Base-by-base conservation (phyloP, 129 eudicot genomes). In the Dittrichia graveolens region DNA sequence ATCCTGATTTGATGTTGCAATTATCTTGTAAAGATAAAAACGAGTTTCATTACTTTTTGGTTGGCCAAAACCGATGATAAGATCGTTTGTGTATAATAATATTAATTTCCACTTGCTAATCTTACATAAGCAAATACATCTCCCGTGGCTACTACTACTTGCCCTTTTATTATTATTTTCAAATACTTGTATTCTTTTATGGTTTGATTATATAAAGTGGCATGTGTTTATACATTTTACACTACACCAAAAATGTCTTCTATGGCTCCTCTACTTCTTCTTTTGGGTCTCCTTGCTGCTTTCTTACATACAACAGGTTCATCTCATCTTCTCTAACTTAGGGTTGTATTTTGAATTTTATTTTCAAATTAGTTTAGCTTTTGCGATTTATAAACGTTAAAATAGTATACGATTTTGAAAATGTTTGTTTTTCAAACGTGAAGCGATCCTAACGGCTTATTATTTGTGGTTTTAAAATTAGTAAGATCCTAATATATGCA, bases 211-310 rank as follows among this genome's bases (percentile, higher is more conserved):
- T 77, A 69, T 49, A 77, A 77, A 42, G 56, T 11, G 77, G 49
- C 65, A 41, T 48, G 19, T 49, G 37, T 5, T 39, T 49, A 47
- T 61, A 39, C 52, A 64, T 52, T 9, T 19, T 60, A 42, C 76
- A 77, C 11, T 70, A 61, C 31, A 24, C 65, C 58, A 78, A 68
- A 61, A 9, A 77, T 70, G 81, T 80, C 76, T 75, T 64, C 66
- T 58, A 80, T 74, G 76, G 67, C 63, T 42, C 19, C 60, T 44
- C 35, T 61, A 34, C 66, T 80, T 43, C 47, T 80, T 47, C 37
- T 80, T 24, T 45, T 74, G n/a, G 72, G 71, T 42, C 42, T 80
- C 8, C 44, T 75, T 52, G 65, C 38, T 57, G 31, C 71, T 68
- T 68, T 63, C 38, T n/a, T 80, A 35, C 13, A 12, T 9, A 61